Evolutionary conservation across 164 flowering plant species (phyloP).

Genomic region (Warburgia ugandensis): DNA sequence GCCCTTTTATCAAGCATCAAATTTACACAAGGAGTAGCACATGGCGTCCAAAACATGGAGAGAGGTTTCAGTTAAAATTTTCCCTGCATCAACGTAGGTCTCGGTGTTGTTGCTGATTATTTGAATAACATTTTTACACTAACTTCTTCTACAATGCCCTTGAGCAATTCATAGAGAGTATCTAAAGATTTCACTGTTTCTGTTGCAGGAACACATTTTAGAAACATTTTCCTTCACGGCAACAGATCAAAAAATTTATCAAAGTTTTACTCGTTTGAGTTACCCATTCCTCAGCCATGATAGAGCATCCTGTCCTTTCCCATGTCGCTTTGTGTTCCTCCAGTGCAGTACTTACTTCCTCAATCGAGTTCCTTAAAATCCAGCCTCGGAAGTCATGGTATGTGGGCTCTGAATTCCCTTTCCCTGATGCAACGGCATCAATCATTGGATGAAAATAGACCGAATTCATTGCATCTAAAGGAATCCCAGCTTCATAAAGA

Average conservation of each 20-base stretch:
- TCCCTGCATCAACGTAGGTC: conserved; percentile 47
- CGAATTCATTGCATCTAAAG: conserved; percentile 65
- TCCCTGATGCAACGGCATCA: conserved; percentile 63
- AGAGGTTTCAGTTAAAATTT: conserved; percentile 48
- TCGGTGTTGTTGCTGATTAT: conserved; percentile 58
- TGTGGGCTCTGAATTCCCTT: conserved; percentile 40
- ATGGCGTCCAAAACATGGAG: conserved; percentile 67
- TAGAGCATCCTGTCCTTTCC: conserved; percentile 74
- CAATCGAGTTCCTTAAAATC: conserved; percentile 62
- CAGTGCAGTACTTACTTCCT: conserved; percentile 47
- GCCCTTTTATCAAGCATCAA: conserved; percentile 75
- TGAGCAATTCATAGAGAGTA: conserved; percentile 50
- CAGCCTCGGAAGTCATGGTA: conserved; percentile 69
- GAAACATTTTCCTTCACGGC: conserved; percentile 71
- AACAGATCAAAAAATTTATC: conserved; percentile 48
- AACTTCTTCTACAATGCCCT: conserved; percentile 75
- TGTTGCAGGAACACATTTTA: conserved; percentile 64
- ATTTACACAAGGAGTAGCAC: conserved; percentile 55
- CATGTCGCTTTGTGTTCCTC: conserved; percentile 35
- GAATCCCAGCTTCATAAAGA: conserved; percentile 66
- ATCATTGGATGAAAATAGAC: conserved; percentile 80
- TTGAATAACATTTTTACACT: conserved; percentile 69
- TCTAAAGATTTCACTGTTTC: conserved; percentile 38
- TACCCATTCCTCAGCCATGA: conserved; percentile 62
- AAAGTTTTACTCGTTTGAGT: conserved; percentile 37